Base-by-base conservation (phyloP, 352 stramenopile species). In the Phytophthora niederhauseri region DNA sequence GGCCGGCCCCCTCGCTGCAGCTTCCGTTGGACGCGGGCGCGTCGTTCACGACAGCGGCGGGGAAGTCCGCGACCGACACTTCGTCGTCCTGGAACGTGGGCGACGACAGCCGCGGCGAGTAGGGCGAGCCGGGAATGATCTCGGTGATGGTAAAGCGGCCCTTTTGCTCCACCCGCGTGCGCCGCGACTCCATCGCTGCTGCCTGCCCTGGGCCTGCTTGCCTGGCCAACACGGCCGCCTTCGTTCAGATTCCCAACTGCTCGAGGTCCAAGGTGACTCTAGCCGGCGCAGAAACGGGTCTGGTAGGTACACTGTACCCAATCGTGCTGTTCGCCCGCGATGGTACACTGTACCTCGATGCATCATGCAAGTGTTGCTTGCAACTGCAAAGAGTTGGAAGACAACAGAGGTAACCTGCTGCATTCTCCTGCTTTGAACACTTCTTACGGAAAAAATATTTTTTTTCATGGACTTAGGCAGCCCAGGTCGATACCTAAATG, bases 61-160 rank as follows among this genome's bases (percentile, higher is more conserved):
- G 49, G 59, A 63, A 64, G 41, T 76, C 63, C n/a, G 52, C 53
- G 2, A 65, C 52, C 11, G 56, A 50, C 11, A 67, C 30, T 24
- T 73, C 57, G 30, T 70, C 63, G 46, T 73, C 68, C 45, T 75
- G 49, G 55, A 81, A 76, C 36, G 67, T 58, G 31, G 61, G 49
- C 46, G 60, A 66, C 14, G 56, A 58, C 19, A 70, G 22, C 6
- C 62, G 66, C n/a, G 76, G 63, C 30, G 80, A 84, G 53, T 60
- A 63, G 15, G 80, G 78, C 20, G 84, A 92, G 24, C 76, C 80
- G 2, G 84, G 82, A 51, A 87, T 70, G 59, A 94, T 86, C 65
- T 93, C 84, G 6, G 81, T 92, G 73, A 95, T 95, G 4, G 87
- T 95, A 70, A 95, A 95, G 73, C 87, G 84, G 8, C 87, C 85